Base-by-base conservation (phyloP, 441 rosid species). In the Hura crepitans region DNA sequence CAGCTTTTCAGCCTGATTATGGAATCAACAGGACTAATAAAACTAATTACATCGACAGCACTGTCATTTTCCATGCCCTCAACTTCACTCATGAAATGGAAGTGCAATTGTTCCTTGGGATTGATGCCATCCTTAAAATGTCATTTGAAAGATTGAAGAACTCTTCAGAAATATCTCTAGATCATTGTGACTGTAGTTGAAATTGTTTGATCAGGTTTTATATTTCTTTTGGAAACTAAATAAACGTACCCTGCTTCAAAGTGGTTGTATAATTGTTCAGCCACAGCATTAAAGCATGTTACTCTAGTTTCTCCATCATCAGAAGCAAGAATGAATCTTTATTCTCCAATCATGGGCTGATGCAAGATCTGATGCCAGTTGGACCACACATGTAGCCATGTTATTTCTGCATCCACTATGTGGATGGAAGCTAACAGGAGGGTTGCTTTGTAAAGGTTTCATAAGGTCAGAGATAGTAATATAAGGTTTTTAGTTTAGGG, bases 241-340 rank as follows among this genome's bases (percentile, higher is more conserved):
- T 68, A 76, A 56, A 76, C 69, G 67, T 76, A 86, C 28, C 98
- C 90, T 23, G 79, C 81, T 75, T 87, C 91, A 85, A 90, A 86
- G 84, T 81, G 81, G 80, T 81, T 72, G 75, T 84, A 89, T 72
- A 93, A 89, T 23, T 81, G 86, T 68, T 89, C 98, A 69, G 87
- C 98, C 76, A 85, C 90, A 58, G 89, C 81, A 70, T 93, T 93
- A 53, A 85, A 93, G 84, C 98, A 89, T 14, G 97, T 89, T 54
- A 80, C 97, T 35, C 94, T 76, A 65, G 89, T 93, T 81, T 91
- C 97, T 54, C 97, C 98, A 58, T 91, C 91, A 69, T 78, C 92
- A 35, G 90, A 82, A 78, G 89, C 96, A 74, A 93, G 94, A 56
- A 89, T 39, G 12, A 39, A 39, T 7, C 45, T 39, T 7, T 1